Percentiles rank a stretch among this genome's conserved stretches.
phyloP scores from a whole-genome alignment of 2,329 filamentous ascomycete genomes.

The Paraphoma chrysanthemicola region DNA sequence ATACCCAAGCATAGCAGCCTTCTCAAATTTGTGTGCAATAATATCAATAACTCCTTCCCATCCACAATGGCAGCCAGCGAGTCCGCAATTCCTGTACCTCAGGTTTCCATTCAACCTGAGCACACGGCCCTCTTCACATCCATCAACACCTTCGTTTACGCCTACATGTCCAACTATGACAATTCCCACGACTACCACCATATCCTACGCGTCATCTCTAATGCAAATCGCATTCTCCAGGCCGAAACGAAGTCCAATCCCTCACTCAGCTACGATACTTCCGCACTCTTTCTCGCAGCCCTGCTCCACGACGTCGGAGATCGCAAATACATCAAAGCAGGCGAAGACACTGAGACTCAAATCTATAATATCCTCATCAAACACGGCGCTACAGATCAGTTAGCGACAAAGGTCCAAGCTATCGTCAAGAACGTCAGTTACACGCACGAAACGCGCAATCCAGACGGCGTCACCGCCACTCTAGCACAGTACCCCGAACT shows the following conservation, averaged over 20 bases:
- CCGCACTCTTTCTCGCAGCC: conserved; percentile 71
- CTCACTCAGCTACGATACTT: conserved; percentile 54
- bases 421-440: conserved; percentile 82
- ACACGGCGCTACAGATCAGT: conserved; percentile 61
- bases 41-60: neutral
- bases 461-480: conserved; percentile 65
- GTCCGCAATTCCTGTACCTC: conserved; percentile 22
- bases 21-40: too few relatives aligned
- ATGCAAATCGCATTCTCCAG: conserved; percentile 71
- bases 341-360: conserved; percentile 64
- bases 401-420: conserved; percentile 72
- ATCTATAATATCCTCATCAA: conserved; percentile 63
- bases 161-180: conserved; percentile 61
- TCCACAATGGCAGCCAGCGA: conserved; percentile 19
- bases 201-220: conserved; percentile 78
- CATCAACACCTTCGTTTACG: conserved; percentile 40
- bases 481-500: conserved; percentile 74
- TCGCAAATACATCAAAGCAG: conserved; percentile 72
- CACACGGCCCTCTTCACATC: conserved; percentile 33
- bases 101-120: conserved; percentile 29
- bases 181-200: conserved; percentile 88
- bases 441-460: conserved; percentile 73
- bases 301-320: conserved; percentile 81
- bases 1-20: too few relatives aligned
- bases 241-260: conserved; percentile 52